A percentile compares a stretch with the other conserved stretches of the same genome.
Evolutionary conservation across 1,284 basidiomycete genomes (phyloP).

Genomic region (Pseudozyma tsukubaensis): DNA sequence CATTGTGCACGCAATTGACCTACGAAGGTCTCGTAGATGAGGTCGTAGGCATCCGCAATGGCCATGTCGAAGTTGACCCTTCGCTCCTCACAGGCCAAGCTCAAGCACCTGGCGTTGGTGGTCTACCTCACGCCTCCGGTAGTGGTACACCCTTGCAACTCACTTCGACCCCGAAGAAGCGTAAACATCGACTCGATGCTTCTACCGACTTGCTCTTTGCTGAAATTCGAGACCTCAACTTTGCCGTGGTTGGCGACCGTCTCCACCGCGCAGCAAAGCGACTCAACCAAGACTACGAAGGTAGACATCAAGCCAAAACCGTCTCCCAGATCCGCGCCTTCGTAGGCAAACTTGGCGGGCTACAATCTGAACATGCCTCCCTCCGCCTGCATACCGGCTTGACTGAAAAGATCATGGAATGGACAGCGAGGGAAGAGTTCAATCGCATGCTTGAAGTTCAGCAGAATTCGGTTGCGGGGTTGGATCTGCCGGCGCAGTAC

Average conservation of each 20-base stretch:
- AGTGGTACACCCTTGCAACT: slow-evolving; percentile 50
- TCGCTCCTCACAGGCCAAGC: slow-evolving; percentile 74
- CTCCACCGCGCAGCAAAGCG: slow-evolving; percentile 84
- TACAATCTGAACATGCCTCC: slow-evolving; percentile 90
- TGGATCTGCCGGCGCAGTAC: slow-evolving; percentile 55
- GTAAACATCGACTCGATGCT: slow-evolving; percentile 81
- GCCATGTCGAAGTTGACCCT: slow-evolving; percentile 88
- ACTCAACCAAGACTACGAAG: slow-evolving; percentile 90
- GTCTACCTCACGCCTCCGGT: slow-evolving; percentile 37
- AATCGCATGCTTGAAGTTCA: slow-evolving; percentile 93
- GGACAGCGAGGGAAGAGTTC: slow-evolving; percentile 83
- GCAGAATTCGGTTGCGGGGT: slow-evolving; percentile 86
- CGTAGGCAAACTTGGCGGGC: slow-evolving; percentile 89
- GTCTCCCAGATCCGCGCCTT: slow-evolving; percentile 93
- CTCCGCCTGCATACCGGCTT: slow-evolving; percentile 89
- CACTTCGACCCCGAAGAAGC: slow-evolving; percentile 48
- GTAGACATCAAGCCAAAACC: slow-evolving; percentile 84
- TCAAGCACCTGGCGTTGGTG: slow-evolving; percentile 21
- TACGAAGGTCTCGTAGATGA: slow-evolving; percentile 98
- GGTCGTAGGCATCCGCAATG: slow-evolving; percentile 86
- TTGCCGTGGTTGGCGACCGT: slow-evolving; percentile 87
- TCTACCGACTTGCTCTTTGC: slow-evolving; percentile 83
- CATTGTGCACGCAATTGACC: slow-evolving; percentile 93
- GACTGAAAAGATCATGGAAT: slow-evolving; percentile 87
- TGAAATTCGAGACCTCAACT: slow-evolving; percentile 90